Base-by-base conservation (phyloP, 2,329 filamentous ascomycete species). In the Aspergillus sp. region DNA sequence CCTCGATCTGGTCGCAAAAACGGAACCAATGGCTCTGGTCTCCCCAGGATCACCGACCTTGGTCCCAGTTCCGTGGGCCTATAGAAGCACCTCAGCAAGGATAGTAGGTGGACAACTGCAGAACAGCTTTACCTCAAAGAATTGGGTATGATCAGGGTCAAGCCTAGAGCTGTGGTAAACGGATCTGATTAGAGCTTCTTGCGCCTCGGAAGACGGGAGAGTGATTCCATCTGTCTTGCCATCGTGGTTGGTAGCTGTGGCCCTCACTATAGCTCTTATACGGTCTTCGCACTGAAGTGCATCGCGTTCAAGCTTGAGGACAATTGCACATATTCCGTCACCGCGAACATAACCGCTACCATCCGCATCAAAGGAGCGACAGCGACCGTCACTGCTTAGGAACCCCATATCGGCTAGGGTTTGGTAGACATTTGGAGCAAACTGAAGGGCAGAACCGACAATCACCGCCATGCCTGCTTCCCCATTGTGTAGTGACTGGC, bases 41-140 rank as follows among this genome's bases (percentile, higher is more conserved):
- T 45, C 42, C 11, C 20, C 14, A 16, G 42, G 42, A 11, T 45
- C 42, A 7, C 42, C 42, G 17, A 21, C 17, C 42, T 21, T 25
- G 17, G 42, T 45, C 7, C 42, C 42, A 21, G 49, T 43, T 14
- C 53, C 53, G 23, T 55, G 36, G 4, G 49, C 38, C 25, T 52
- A 17, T 38, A 10, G 13, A 16, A 5, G 34, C 13, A 38, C 5
- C 7, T 38, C 14, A 17, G 14, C 34, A 38, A 1, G 4, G 13
- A 5, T 3, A n/a, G 34, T 6, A 16, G 16, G 14, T 10, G 16
- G n/a, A n/a, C 5, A 38, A 17, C 14, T n/a, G n/a, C 14, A 16
- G 34, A 36, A 16, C 13, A 17, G 16, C 16, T 16, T n/a, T 38
- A 38, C 34, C 34, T 38, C 34, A 38, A 38, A 38, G 34, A 38